These are phyloP conservation scores for Boletellus deceptivus DNA, from an alignment of 1,284 basidiomycete species.

Conservation along the genomic window DNA sequence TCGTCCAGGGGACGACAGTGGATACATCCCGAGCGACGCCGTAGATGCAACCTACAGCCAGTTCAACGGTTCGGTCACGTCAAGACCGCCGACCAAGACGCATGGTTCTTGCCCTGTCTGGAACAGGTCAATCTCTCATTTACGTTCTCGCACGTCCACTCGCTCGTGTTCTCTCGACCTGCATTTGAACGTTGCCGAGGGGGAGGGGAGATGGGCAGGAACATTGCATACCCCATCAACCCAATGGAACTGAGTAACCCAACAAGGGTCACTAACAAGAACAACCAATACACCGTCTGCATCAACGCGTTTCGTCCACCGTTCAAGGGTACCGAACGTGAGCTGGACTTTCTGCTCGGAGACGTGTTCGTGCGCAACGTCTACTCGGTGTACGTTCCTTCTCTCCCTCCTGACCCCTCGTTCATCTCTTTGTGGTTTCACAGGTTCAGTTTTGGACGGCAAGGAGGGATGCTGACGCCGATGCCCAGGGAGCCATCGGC, in stretches of 20 bases:
- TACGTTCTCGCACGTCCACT: slow-evolving; percentile 38
- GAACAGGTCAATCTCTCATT: slow-evolving; percentile 41
- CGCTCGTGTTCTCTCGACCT: background rate
- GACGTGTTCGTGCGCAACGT: slow-evolving; percentile 53
- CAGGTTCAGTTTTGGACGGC: slow-evolving; percentile 18
- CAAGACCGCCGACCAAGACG: slow-evolving; percentile 20
- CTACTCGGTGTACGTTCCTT: slow-evolving; percentile 45
- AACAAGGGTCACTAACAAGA: slow-evolving; percentile 24
- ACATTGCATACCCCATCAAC: slow-evolving; percentile 40
- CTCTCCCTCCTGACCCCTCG: background rate
- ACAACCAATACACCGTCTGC: slow-evolving; percentile 39
- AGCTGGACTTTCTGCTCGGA: slow-evolving; percentile 48
- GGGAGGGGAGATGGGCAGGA: slow-evolving; percentile 29
- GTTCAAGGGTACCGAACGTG: slow-evolving; percentile 25
- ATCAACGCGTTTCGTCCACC: slow-evolving; percentile 30
- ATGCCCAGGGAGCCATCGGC: slow-evolving; percentile 28
- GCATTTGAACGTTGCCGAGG: background rate
- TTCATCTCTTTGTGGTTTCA: background rate
- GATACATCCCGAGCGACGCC: slow-evolving; percentile 35
- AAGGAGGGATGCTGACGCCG: slow-evolving; percentile 10
- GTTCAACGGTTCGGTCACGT: slow-evolving; percentile 37
- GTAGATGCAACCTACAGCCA: slow-evolving; percentile 39
- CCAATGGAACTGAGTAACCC: slow-evolving; percentile 45
- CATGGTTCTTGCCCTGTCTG: slow-evolving; percentile 46
- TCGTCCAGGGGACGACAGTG: slow-evolving; percentile 37